Evolutionary conservation across 2,329 filamentous ascomycete species (phyloP).

Genomic region (Phialemoniopsis sp.): DNA sequence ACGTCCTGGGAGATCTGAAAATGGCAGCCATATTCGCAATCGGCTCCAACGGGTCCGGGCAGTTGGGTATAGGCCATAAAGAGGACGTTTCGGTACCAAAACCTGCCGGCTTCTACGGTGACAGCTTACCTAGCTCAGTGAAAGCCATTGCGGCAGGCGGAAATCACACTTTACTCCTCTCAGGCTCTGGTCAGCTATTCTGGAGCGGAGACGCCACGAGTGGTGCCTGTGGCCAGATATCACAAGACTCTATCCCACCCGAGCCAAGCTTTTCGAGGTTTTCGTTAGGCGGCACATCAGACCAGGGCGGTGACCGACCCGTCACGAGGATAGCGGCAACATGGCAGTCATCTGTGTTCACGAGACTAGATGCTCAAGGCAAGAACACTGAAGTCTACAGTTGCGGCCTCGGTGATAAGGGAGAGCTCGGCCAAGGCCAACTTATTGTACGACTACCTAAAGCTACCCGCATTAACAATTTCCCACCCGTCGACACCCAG

Average conservation of each 20-base stretch:
- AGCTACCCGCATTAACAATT: constrained; percentile 49
- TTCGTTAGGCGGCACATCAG: constrained; percentile 28
- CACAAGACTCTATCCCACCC: constrained; percentile 15
- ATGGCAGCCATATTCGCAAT: constrained; percentile 62
- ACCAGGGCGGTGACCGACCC: constrained; percentile 14
- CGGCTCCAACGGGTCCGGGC: constrained; percentile 74
- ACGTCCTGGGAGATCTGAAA: too few relatives aligned
- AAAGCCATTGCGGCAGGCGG: constrained; percentile 59
- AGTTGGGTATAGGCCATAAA: constrained; percentile 66
- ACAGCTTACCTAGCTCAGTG: constrained; percentile 27
- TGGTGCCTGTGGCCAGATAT: constrained; percentile 49
- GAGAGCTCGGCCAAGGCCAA: constrained; percentile 65
- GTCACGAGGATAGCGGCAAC: constrained; percentile 60
- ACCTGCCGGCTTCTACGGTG: constrained; percentile 49
- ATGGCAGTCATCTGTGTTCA: constrained; percentile 71
- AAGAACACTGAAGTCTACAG: constrained; percentile 50
- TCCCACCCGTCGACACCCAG: constrained; percentile 56
- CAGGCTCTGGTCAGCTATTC: constrained; percentile 54
- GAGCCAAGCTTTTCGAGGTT: constrained; percentile 27
- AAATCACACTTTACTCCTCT: constrained; percentile 79
- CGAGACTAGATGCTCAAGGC: constrained; percentile 38
- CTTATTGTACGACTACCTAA: constrained; percentile 43
- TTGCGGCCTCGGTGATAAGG: constrained; percentile 64
- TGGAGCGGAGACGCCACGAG: constrained; percentile 57
- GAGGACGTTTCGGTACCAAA: constrained; percentile 68